A percentile compares a stretch with the other conserved stretches of the same genome.
Conservation (phyloP, 2,329 filamentous ascomycete genomes). For the Ophiostoma pallidulum region DNA sequence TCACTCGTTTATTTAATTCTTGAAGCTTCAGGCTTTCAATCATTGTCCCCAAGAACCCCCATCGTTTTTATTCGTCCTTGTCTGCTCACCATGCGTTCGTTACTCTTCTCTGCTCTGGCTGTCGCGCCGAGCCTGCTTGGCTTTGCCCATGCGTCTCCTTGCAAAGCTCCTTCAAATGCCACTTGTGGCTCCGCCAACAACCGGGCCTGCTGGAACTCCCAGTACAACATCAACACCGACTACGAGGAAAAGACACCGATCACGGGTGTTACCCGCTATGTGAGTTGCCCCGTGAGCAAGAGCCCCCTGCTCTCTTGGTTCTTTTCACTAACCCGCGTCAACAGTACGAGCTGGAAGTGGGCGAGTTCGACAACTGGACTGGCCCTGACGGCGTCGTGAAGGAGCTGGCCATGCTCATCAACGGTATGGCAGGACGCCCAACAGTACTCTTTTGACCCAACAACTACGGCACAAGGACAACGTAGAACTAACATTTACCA, state of each 20-base stretch:
- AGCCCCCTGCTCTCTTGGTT: neutral
- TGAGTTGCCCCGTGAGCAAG: neutral
- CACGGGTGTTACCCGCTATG: conserved; percentile 12
- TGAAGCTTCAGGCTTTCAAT: neutral
- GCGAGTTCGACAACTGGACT: conserved; percentile 12
- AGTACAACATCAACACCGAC: conserved; percentile 16
- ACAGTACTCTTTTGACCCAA: too few relatives aligned
- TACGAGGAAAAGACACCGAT: conserved; percentile 12
- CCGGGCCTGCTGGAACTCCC: conserved; percentile 13
- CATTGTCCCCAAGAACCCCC: neutral
- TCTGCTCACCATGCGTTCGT: conserved; percentile 10
- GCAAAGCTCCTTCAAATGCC: too few relatives aligned
- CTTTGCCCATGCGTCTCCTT: neutral
- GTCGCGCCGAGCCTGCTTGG: conserved; percentile 10
- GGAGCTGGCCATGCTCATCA: conserved; percentile 15
- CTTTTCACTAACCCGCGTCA: neutral
- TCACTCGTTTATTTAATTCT: neutral
- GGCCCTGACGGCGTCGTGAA: conserved; percentile 17
- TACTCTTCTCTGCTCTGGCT: conserved; percentile 9
- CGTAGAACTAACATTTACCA: neutral
- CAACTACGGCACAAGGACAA: too few relatives aligned
- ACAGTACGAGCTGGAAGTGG: conserved; percentile 15
- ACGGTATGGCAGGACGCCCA: too few relatives aligned
- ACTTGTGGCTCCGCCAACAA: conserved; percentile 13
- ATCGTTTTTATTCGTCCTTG: too few relatives aligned